Base-by-base conservation (phyloP, 176 grass and related monocot genomes). In the Aegilops bicornis region DNA sequence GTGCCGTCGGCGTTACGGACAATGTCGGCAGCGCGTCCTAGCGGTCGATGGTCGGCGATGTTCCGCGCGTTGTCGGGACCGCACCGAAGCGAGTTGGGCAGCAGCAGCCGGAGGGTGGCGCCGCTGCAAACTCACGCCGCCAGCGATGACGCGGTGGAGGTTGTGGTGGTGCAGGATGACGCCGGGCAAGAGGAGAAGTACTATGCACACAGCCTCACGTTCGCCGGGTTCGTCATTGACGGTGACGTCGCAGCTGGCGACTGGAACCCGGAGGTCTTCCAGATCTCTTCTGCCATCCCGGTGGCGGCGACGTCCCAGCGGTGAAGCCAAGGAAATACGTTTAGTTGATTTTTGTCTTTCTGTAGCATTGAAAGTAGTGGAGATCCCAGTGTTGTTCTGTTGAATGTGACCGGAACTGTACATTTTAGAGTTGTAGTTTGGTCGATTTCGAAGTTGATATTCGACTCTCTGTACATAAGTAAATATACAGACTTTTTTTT, bases 231-330 rank as follows among this genome's bases (percentile, higher is more conserved):
- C 74, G 82, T 92, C 56, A 82, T 96, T 33, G 74, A 90, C 69
- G 94, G 94, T 29, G 94, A 96, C 69, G 89, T 96, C 5, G 89
- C 91, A 1, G 89, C 82, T 10, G 48, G 90, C 13, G 91, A 96
- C 78, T 96, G 94, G 94, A 82, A 86, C 31, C 94, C 91, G 20
- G 94, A 96, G 82, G 74, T 90, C 4, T 90, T 96, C 73, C 94
- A 93, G 87, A 45, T 93, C 40, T 86, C 82, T 1, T 43, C 85
- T 6, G 73, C 78, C 31, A 69, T 93, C 27, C 84, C 88, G 25
- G 30, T 25, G 17, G 4, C 45, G 1, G n/a, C 45, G 30, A 19
- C 80, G 13, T 73, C 79, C 3, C 69, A 54, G n/a, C 61, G 22
- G 11, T 80, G 85, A 87, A 30, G 31, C 79, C 64, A 30, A 16